Conservation (phyloP, 2,329 filamentous ascomycete species). For the Penicillium sp. region DNA sequence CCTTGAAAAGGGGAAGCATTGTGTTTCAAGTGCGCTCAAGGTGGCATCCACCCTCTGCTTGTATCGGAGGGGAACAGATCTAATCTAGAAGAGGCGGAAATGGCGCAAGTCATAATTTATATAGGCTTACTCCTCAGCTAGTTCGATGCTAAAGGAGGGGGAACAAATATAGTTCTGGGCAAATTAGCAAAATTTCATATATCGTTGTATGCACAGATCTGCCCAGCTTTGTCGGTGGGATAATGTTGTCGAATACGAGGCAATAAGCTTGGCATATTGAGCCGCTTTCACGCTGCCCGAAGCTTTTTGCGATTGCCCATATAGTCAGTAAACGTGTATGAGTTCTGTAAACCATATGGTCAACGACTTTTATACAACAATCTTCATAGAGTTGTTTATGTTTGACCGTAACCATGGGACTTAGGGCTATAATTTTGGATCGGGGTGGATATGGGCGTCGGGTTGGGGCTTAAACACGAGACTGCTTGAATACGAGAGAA, state of each 20-base stretch:
- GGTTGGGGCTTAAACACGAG: background rate
- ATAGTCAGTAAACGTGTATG: no score
- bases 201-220: background rate
- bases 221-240: background rate
- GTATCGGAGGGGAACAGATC: no score
- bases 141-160: background rate
- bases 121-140: background rate
- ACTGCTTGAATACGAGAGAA: background rate
- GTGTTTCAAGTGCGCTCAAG: no score
- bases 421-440: background rate
- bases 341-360: background rate
- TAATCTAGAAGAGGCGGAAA: no score
- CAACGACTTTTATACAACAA: no score
- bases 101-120: background rate
- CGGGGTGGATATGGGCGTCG: background rate
- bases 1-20: background rate
- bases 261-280: slow-evolving; percentile 14
- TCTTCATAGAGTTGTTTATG: background rate
- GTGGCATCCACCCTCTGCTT: no score
- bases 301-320: background rate
- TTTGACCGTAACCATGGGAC: background rate
- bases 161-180: no score
- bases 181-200: background rate
- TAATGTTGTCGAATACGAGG: slow-evolving; percentile 16
- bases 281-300: slow-evolving; percentile 1